Percentiles rank a stretch among this genome's conserved stretches.
phyloP scores from a whole-genome alignment of 2,329 filamentous ascomycete species.

The Verticillium klebahnii region DNA sequence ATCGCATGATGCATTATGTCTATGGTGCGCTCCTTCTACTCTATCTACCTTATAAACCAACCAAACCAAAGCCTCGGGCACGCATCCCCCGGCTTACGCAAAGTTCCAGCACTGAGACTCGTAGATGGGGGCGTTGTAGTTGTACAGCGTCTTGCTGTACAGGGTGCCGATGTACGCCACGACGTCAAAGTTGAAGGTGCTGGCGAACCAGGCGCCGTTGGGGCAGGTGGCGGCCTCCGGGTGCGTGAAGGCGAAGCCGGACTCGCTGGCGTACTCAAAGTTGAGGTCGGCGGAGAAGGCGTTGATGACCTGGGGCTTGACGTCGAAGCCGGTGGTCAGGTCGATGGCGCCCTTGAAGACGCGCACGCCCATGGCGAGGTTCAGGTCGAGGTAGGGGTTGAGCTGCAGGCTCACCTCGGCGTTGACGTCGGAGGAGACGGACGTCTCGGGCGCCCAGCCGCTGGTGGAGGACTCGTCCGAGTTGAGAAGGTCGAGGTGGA shows the following conservation, averaged over 20 bases:
- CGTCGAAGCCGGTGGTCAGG: conserved; percentile 28
- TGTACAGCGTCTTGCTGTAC: conserved; percentile 10
- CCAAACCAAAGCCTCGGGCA: no score
- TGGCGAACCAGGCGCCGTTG: conserved; percentile 14
- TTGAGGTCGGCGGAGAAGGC: conserved; percentile 17
- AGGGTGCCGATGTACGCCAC: conserved; percentile 9
- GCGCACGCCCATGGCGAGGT: conserved; percentile 24
- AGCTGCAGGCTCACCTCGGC: conserved; percentile 26
- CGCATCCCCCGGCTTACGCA: neutral
- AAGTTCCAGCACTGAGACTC: conserved; percentile 13
- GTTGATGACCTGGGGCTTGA: conserved; percentile 28
- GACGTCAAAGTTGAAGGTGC: conserved; percentile 10
- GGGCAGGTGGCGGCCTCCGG: conserved; percentile 5
- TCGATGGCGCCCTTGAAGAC: conserved; percentile 16
- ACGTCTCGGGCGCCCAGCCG: conserved; percentile 28
- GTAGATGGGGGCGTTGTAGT: conserved; percentile 8
- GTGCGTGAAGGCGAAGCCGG: conserved; percentile 5
- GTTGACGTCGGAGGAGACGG: conserved; percentile 23
- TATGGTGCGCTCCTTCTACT: no score
- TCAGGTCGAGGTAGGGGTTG: conserved; percentile 31
- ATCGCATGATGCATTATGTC: no score
- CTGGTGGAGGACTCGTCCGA: conserved; percentile 17
- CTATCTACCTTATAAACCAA: no score
- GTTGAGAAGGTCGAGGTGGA: conserved; percentile 30
- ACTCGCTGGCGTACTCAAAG: conserved; percentile 7